Percentiles rank a stretch among this genome's conserved stretches.
Conservation (phyloP, 192 early-diverging fungal genomes). For the Coemansia sp. region DNA sequence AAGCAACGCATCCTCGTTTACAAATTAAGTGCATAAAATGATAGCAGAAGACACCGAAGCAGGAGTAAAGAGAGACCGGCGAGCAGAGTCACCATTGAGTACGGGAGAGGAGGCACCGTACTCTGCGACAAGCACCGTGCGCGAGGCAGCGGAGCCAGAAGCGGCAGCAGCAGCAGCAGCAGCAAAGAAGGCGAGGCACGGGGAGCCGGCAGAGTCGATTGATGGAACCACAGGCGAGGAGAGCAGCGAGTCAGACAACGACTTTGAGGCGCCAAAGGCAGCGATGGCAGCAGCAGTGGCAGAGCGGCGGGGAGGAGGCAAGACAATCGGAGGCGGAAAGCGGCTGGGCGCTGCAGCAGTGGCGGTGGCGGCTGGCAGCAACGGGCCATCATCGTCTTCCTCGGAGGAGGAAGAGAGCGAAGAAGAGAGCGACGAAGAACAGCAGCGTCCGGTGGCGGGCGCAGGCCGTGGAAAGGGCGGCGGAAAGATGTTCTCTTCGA, state of each 20-base stretch:
- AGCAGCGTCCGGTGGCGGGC: neutral
- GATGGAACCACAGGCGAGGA: neutral
- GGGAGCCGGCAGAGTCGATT: neutral
- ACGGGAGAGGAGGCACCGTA: neutral
- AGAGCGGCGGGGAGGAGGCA: conserved; percentile 33
- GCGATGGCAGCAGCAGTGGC: neutral
- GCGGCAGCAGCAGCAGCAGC: neutral
- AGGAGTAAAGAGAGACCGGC: neutral
- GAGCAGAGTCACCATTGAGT: neutral
- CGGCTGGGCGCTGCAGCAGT: conserved; percentile 28
- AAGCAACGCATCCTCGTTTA: too few relatives aligned
- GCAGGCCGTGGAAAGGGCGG: conserved; percentile 50
- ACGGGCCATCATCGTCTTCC: conserved; percentile 13
- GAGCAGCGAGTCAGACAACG: conserved; percentile 21
- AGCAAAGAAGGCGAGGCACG: neutral
- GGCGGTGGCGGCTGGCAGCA: conserved; percentile 18
- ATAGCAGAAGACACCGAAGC: neutral
- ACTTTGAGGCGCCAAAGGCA: conserved; percentile 19
- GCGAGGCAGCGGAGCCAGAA: neutral
- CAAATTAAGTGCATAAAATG: neutral
- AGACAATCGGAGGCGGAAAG: conserved; percentile 48
- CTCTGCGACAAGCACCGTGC: neutral
- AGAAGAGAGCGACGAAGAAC: neutral
- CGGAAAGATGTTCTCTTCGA: conserved; percentile 55
- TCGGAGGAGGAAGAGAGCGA: conserved; percentile 19